phyloP scores from a whole-genome alignment of 805 yeast species.

The Kodamaea jinghongensis region DNA sequence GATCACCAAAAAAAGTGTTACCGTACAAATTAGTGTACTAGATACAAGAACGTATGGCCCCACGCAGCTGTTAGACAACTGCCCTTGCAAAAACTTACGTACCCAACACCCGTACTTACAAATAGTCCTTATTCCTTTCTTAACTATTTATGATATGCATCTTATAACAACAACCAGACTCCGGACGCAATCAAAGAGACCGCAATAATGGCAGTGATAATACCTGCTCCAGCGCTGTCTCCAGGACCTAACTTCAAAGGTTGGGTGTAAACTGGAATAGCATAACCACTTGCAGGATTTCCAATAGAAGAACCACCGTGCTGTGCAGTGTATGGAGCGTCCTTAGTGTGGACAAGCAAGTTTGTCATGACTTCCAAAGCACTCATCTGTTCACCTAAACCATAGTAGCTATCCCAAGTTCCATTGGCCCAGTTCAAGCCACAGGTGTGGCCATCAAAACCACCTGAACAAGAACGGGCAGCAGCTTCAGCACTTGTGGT shows the following conservation, averaged over 20 bases:
- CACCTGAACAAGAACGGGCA: constrained; percentile 71
- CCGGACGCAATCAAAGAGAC: constrained; percentile 60
- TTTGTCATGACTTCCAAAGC: constrained; percentile 65
- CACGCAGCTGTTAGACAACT: too few species aligned
- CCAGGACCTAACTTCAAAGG: constrained; percentile 12
- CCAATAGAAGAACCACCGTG: constrained; percentile 74
- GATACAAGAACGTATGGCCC: too few species aligned
- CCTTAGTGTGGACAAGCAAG: constrained; percentile 37
- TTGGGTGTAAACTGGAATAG: constrained; percentile 31
- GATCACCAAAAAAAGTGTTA: too few species aligned
- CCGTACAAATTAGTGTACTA: too few species aligned
- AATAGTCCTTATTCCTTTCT: too few species aligned
- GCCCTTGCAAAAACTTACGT: too few species aligned
- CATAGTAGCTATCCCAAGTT: constrained; percentile 62
- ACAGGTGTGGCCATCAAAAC: constrained; percentile 81
- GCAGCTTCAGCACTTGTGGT: constrained; percentile 45
- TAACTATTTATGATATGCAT: not conserved
- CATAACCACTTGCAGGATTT: constrained; percentile 65
- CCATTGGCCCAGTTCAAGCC: constrained; percentile 62
- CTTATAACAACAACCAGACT: constrained; percentile 71
- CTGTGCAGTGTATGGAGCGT: constrained; percentile 58
- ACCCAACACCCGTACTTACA: too few species aligned
- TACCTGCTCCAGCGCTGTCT: constrained; percentile 79
- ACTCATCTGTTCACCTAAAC: constrained; percentile 77
- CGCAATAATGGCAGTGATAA: constrained; percentile 66